Evolutionary conservation across 495 filamentous ascomycete species (phyloP), one percentile per base, ranked within the genome.

Genomic region (Aspergillus hancockii): DNA sequence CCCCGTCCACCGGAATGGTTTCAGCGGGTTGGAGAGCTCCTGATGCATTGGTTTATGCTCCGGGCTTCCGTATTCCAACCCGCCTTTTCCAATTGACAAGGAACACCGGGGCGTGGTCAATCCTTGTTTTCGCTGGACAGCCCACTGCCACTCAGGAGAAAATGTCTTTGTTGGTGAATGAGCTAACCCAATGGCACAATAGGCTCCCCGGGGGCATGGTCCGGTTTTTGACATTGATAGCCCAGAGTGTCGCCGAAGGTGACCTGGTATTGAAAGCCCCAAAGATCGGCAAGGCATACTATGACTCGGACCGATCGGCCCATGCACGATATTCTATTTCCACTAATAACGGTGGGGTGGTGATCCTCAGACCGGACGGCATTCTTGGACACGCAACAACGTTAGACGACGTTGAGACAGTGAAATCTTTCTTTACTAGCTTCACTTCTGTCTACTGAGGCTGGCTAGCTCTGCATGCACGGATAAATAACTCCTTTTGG

Each of bases 1-100:
- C 58, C 2, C 23, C 51, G 2, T 40, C 41, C 12, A 49, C 58
- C 4, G 51, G 51, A 4, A 60, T 60, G 58, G 9, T 55, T 7
- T 38, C 58, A 13, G 51, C 51, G 0, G 58, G 58, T 5, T 55
- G 58, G 51, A 60, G 58, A 54, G 58, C 19, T 1, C 58, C 58
- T n/a, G 58, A 60, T 31, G 51, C 51, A 7, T 32, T 54, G 16
- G 40, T 60, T 12, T 54, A 60, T 22, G 38, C 50, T 9, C 58
- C 58, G 8, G 58, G 58, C 12, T 55, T 51, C 14, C 41, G 28
- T 0, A 41, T 60, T 10, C 58, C 58, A 10, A 47, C 45, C 16
- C 58, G 58, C 1, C 45, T 60, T 7, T 55, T 60, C 8, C 25
- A 43, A 2, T 23, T 54, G 19, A 59, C 57, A 0, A 59, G 49